Conservation (phyloP, 306 rosid genomes). For the Dalbergia cultrata region DNA sequence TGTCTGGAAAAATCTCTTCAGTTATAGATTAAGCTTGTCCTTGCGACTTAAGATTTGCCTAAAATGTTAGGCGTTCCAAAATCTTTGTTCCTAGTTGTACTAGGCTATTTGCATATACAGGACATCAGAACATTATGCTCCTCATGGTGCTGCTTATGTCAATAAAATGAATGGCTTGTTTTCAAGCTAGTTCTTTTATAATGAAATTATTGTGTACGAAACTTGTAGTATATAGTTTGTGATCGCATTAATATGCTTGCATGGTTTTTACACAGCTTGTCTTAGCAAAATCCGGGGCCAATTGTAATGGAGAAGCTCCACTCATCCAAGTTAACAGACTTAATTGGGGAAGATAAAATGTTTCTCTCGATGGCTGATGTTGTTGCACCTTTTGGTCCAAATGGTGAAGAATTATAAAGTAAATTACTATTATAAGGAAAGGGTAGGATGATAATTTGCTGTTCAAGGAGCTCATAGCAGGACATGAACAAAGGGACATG, state of each 20-base stretch:
- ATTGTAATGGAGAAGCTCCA: constrained; percentile 76
- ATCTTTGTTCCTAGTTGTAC: not conserved
- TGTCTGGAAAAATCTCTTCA: not conserved
- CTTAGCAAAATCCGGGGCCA: constrained; percentile 84
- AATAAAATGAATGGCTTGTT: constrained; percentile 25
- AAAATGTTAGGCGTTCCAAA: too few species aligned
- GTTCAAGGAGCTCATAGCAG: not conserved
- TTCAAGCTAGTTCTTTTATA: constrained; percentile 5
- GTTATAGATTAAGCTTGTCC: not conserved
- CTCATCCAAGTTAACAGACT: constrained; percentile 57
- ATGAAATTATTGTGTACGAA: not conserved
- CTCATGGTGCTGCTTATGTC: not conserved
- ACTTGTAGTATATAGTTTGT: not conserved
- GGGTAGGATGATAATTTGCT: not conserved
- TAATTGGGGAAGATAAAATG: constrained; percentile 73
- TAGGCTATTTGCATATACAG: too few species aligned
- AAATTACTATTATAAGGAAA: constrained; percentile 2
- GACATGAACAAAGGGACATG: not conserved
- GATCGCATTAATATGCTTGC: not conserved
- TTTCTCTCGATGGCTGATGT: constrained; percentile 78
- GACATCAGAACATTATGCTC: not conserved
- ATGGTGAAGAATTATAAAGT: constrained; percentile 32
- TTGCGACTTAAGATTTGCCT: not conserved
- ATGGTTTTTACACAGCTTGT: constrained; percentile 54
- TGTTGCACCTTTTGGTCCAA: constrained; percentile 56